These are phyloP conservation scores for Monilinia fructicola DNA, from an alignment of 2,329 filamentous ascomycete genomes.

Conservation along the genomic window DNA sequence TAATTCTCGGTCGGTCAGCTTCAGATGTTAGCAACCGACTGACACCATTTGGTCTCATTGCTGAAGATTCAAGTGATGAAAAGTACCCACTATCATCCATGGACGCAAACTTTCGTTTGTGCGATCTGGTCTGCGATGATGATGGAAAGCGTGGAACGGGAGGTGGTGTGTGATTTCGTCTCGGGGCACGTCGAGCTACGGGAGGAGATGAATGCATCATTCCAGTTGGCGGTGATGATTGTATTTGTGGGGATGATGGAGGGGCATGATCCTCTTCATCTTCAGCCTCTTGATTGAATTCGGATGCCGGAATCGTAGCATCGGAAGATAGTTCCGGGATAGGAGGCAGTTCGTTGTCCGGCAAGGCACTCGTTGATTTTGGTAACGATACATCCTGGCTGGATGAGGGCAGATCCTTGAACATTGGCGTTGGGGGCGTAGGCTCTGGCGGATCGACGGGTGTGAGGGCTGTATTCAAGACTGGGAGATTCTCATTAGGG, in stretches of 20 bases:
- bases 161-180: slow-evolving; percentile 72
- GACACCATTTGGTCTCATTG: slow-evolving; percentile 67
- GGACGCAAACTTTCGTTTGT: slow-evolving; percentile 74
- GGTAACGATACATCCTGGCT: slow-evolving; percentile 32
- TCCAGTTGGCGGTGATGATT: slow-evolving; percentile 68
- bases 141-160: slow-evolving; percentile 60
- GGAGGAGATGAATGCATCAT: slow-evolving; percentile 91
- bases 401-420: slow-evolving; percentile 35
- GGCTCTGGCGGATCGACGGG: slow-evolving; percentile 32
- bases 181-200: slow-evolving; percentile 57
- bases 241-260: slow-evolving; percentile 47
- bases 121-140: slow-evolving; percentile 63
- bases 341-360: slow-evolving; percentile 31
- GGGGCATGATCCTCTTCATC: slow-evolving; percentile 41
- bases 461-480: slow-evolving; percentile 32
- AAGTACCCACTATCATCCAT: slow-evolving; percentile 97
- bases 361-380: slow-evolving; percentile 29
- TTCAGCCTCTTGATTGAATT: slow-evolving; percentile 56
- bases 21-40: slow-evolving; percentile 71
- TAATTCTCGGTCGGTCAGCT: slow-evolving; percentile 74
- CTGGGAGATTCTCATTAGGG: slow-evolving; percentile 52
- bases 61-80: slow-evolving; percentile 92
- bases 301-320: slow-evolving; percentile 72
- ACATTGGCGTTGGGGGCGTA: slow-evolving; percentile 28
- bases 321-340: slow-evolving; percentile 68